Base-by-base conservation (phyloP, 176 grass and related monocot genomes). In the Calamus simplicifolius region DNA sequence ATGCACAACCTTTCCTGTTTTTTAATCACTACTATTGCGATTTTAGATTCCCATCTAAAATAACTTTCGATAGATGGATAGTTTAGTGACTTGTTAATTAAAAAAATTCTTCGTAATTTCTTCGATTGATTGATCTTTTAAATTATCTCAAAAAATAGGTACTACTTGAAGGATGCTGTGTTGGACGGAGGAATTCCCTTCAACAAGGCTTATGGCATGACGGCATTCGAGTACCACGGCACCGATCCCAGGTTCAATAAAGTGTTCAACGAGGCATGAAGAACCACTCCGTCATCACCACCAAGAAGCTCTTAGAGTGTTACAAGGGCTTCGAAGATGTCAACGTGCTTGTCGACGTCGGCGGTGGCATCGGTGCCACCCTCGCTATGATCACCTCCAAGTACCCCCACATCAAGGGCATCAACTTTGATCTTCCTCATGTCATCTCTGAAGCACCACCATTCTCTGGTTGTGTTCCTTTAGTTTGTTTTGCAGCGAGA, bases 221-320 rank as follows among this genome's bases (percentile, higher is more conserved):
- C 87, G 10, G 87, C 87, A 28, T 96, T 90, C 43, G 87, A 96
- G 74, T 96, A 96, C 83, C 83, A 90, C 54, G 92, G 92, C 68
- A 88, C 77, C 0, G 92, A 96, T 60, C 51, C 87, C 0, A 83
- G 92, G 56, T 96, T 96, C 86, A 96, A 96, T 69, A 77, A 65
- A 35, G 92, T 96, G n/a, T 96, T 96, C 86, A 96, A 96, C 67
- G 92, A 96, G 51, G 87, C 1, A 96, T 91, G 92, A 96, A 85
- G 87, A 90, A 90, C 43, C 87, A 90, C 79, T 77, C 71, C 4
- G 65, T 85, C 69, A 96, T 96, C 75, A 84, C 90, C 75, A 90
- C 83, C 64, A 87, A 90, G 79, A 96, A 90, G 78, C 80, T 96
- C 0, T 78, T 96, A 8, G 77, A 96, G 12, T 52, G 79, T 67